Conservation (phyloP, 306 rosid species). For the Quercus gilva region DNA sequence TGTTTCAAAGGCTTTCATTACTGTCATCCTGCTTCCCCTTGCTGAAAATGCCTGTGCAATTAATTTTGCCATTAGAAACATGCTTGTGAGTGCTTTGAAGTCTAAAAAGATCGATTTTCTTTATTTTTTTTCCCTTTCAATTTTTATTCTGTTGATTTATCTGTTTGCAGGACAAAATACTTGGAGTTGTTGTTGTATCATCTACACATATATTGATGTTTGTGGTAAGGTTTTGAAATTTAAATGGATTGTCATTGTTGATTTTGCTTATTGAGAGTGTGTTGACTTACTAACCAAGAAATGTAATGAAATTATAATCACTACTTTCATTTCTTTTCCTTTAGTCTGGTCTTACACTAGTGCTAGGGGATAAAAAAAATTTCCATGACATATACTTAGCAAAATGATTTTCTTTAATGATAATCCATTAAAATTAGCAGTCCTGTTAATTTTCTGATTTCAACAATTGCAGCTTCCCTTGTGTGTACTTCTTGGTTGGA, state of each 20-base stretch:
- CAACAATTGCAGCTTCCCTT: no score
- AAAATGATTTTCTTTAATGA: no score
- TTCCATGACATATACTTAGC: no score
- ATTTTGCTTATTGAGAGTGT: no score
- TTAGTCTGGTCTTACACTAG: no score
- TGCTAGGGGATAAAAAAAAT: no score
- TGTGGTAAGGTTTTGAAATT: slow-evolving; percentile 63
- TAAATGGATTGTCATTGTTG: slow-evolving; percentile 1
- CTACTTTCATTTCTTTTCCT: no score
- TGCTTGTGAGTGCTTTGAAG: slow-evolving; percentile 73
- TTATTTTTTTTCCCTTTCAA: background rate
- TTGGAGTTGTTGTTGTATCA: slow-evolving; percentile 95
- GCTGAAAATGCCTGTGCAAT: slow-evolving; percentile 85
- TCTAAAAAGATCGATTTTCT: background rate
- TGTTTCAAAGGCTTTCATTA: slow-evolving; percentile 83
- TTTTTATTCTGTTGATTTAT: slow-evolving; percentile 15
- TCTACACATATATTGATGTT: slow-evolving; percentile 96
- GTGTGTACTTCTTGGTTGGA: no score
- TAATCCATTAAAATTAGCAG: no score
- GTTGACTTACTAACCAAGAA: no score
- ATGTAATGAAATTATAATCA: no score
- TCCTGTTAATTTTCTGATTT: no score
- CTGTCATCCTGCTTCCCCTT: slow-evolving; percentile 89
- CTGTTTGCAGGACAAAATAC: slow-evolving; percentile 67
- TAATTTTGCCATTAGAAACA: slow-evolving; percentile 94